Evolutionary conservation across 176 grass and related monocot genomes (phyloP).

Genomic region (Lolium perenne): DNA sequence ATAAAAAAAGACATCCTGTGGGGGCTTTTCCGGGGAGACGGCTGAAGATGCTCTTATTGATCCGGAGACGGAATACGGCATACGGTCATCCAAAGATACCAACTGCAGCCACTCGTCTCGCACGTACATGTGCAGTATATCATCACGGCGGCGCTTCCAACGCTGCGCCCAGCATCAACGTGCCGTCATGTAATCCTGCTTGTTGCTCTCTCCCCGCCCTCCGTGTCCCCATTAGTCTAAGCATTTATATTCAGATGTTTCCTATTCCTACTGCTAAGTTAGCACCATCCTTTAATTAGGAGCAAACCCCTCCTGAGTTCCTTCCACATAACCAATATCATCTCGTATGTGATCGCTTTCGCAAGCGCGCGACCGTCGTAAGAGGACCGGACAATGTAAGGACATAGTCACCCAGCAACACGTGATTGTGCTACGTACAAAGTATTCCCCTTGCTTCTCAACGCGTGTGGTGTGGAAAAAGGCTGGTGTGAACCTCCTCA

Average conservation of each 20-base stretch:
- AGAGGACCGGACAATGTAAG: not conserved
- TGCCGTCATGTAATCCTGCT: too few relatives aligned
- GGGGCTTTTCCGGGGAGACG: too few relatives aligned
- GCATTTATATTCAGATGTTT: not conserved
- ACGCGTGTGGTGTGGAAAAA: not conserved
- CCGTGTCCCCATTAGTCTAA: not conserved
- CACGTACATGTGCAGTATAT: too few relatives aligned
- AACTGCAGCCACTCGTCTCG: too few relatives aligned
- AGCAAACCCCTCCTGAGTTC: not conserved
- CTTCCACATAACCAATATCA: not conserved
- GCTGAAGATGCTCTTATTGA: too few relatives aligned
- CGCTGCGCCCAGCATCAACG: too few relatives aligned
- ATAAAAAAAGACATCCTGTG: too few relatives aligned
- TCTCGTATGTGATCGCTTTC: not conserved
- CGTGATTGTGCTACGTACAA: not conserved
- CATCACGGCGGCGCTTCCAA: too few relatives aligned
- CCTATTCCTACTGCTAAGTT: not conserved
- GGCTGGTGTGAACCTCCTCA: not conserved
- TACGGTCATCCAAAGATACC: too few relatives aligned
- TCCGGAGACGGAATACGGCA: too few relatives aligned
- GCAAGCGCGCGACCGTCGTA: not conserved
- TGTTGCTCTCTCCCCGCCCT: too few relatives aligned
- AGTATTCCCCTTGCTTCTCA: too few relatives aligned
- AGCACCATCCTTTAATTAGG: not conserved
- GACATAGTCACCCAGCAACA: not conserved